phyloP scores from a whole-genome alignment of 1,284 basidiomycete species.

The Cryptococcus jaspeensis region DNA sequence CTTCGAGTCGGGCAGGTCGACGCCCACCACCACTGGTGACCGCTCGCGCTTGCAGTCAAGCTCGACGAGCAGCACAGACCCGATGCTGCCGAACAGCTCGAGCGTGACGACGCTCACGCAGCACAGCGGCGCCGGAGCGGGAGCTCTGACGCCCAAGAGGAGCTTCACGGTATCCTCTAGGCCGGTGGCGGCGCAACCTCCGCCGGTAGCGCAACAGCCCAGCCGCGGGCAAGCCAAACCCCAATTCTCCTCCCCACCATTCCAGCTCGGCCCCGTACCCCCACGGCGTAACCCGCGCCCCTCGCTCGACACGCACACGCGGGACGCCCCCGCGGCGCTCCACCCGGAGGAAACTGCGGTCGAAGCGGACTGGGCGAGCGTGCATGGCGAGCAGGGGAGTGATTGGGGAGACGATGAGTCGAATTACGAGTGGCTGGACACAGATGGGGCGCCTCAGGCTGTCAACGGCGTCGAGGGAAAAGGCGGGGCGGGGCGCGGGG shows the following conservation, averaged over 20 bases:
- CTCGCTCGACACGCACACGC: conserved; percentile 7
- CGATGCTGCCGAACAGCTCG: background rate
- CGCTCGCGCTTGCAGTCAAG: no score
- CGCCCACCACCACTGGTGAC: background rate
- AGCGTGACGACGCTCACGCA: background rate
- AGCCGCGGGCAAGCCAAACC: background rate
- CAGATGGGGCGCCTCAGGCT: conserved; percentile 27
- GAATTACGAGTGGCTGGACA: conserved; percentile 47
- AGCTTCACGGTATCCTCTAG: conserved; percentile 24
- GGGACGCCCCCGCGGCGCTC: conserved; percentile 9
- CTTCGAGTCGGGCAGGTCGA: background rate
- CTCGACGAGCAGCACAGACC: no score
- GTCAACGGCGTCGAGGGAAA: conserved; percentile 27
- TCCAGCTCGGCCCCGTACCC: conserved; percentile 20
- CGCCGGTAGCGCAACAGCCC: background rate
- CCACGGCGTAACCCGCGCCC: background rate
- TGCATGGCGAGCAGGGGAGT: conserved; percentile 47
- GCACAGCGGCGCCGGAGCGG: background rate
- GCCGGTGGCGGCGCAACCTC: background rate
- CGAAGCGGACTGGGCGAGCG: conserved; percentile 25
- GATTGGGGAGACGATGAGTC: conserved; percentile 50
- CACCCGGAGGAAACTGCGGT: conserved; percentile 20
- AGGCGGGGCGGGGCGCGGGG: background rate
- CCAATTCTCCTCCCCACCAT: conserved; percentile 7
- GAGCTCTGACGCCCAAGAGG: conserved; percentile 18